Evolutionary conservation across 805 yeast genomes (phyloP), one percentile per base, ranked within the genome.

Genomic region (Candida silvicultrix): DNA sequence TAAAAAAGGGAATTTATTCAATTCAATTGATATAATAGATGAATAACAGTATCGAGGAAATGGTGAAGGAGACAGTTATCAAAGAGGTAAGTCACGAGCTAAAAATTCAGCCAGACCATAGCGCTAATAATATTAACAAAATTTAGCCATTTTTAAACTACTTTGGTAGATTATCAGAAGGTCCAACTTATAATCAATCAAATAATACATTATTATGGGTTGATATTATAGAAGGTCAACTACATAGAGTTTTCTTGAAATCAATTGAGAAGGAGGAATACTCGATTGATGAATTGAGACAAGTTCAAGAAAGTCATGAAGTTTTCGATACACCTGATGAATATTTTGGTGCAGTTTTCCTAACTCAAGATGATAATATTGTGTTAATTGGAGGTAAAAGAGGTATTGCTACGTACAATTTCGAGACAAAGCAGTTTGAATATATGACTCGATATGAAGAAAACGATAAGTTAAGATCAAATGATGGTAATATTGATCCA

Each of bases 401-500:
- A 38, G 96, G 96, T 19, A 70, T 86, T 42, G 85, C 80, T 12
- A 64, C 66, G 38, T 77, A 78, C 32, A 68, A 74, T 55, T 72
- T 85, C 41, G 46, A 45, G 12, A 66, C 70, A 1, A 54, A 59
- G 7, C 45, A 58, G 22, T 73, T 75, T 63, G 57, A 66, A 32
- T 67, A 66, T 45, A 55, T 68, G 35, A 56, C 61, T 9, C 42
- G 65, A 23, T 82, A 74, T 42, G 57, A 64, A 14, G 56, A 57
- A 2, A 58, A 61, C 28, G 49, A 41, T 20, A 65, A 63, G 40
- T 62, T 76, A 60, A 70, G 89, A 56, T 83, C 94, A 38, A 89
- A 89, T 57, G 97, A 89, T 60, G 96, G 97, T 0, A 75, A 78
- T 40, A 76, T 89, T 37, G 89, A 87, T 49, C 83, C 86, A 4